phyloP scores from a whole-genome alignment of 2,329 filamentous ascomycete species.

The Dactylonectria estremocensis region DNA sequence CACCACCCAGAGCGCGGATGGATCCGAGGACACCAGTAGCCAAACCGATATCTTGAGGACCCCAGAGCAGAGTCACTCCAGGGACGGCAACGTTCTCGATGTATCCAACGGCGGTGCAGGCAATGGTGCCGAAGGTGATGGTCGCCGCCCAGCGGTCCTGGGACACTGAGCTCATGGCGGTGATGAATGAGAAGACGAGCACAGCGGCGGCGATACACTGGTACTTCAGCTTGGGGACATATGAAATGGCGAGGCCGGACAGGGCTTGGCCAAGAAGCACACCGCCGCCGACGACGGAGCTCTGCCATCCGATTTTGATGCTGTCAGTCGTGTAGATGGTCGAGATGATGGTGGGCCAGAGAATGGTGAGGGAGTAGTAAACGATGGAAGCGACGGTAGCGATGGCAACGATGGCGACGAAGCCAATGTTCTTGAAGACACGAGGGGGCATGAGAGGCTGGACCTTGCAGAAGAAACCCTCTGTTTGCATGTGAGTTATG shows the following conservation, averaged over 20 bases:
- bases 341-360: constrained; percentile 62
- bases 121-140: constrained; percentile 54
- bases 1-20: constrained; percentile 60
- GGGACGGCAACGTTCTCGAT: constrained; percentile 60
- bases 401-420: constrained; percentile 56
- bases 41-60: constrained; percentile 63
- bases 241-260: constrained; percentile 54
- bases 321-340: constrained; percentile 57
- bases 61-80: constrained; percentile 61
- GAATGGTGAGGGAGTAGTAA: constrained; percentile 61
- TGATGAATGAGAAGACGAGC: constrained; percentile 53
- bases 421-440: constrained; percentile 60
- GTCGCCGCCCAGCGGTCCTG: constrained; percentile 48
- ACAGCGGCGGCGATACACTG: constrained; percentile 53
- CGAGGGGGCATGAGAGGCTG: constrained; percentile 59
- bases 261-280: constrained; percentile 58
- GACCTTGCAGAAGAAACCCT: constrained; percentile 54
- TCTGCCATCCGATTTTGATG: constrained; percentile 59
- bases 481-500: constrained; percentile 39
- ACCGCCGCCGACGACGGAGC: constrained; percentile 58
- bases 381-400: constrained; percentile 61
- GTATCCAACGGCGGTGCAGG: constrained; percentile 53
- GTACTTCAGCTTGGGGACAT: constrained; percentile 54
- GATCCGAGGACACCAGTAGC: constrained; percentile 61
- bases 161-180: constrained; percentile 49